Base-by-base conservation (phyloP, 495 filamentous ascomycete genomes). In the Xylaria intraflava region DNA sequence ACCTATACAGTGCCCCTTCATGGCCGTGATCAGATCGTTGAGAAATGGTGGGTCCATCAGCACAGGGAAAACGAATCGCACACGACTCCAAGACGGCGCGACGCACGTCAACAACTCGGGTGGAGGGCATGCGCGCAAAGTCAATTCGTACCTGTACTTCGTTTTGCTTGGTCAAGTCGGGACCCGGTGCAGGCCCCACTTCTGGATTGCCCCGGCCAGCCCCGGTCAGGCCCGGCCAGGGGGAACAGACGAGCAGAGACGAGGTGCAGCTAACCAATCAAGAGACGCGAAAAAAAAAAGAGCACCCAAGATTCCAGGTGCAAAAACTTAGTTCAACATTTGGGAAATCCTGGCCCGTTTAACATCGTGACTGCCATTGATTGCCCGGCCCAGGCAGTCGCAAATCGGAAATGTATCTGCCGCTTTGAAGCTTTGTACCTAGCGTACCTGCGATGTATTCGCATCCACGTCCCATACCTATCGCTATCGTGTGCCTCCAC, bases 241-340 rank as follows among this genome's bases (percentile, higher is more conserved):
- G 38, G 47, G 26, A 22, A 44, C 38, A 36, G 41, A 30, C 51
- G 31, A 44, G 26, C 14, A 44, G 26, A 36, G 41, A 30, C 51
- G 31, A 44, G 42, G 33, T 31, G 22, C 22, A 31, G 17, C 31
- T 12, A 23, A 9, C 51, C 51, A 53, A 53, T 31, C 51, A 53
- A 46, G n/a, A 16, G 5, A 29, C 23, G n/a, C 14, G 31, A 23
- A 35, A 53, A 29, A 53, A 53, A 53, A 53, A 44, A 24, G 26
- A 16, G 10, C 5, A n/a, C 3, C 9, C 11, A 52, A 39, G 31
- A 53, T 39, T 46, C 16, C 31, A 46, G 55, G 56, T 58, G 45
- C 58, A 56, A 29, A 53, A 27, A 38, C 42, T 42, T 53, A 61
- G 54, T 66, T 66, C 64, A 66, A 66, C 64, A 64, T 66, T 66